These are phyloP conservation scores for Poteriospumella lacustris DNA, from an alignment of 108 stramenopile genomes.

Conservation along the genomic window DNA sequence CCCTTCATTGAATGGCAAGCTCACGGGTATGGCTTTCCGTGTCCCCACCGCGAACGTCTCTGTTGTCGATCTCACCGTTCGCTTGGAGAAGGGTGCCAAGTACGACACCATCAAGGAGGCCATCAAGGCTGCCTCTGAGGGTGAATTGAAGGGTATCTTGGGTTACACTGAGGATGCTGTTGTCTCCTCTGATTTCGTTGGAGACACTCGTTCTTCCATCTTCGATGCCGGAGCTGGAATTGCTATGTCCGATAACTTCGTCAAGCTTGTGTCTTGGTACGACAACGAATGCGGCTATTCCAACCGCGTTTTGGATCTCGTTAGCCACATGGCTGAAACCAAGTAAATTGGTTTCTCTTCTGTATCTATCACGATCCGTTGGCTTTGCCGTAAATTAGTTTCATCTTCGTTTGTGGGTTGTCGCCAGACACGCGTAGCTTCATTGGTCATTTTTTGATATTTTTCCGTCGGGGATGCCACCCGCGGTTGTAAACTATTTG, in stretches of 20 bases:
- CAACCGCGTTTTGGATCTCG: constrained; percentile 49
- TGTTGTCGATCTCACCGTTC: constrained; percentile 54
- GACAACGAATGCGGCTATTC: constrained; percentile 55
- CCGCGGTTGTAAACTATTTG: no score
- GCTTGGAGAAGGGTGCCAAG: constrained; percentile 38
- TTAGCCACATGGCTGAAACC: constrained; percentile 36
- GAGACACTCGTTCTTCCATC: constrained; percentile 49
- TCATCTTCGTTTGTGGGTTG: no score
- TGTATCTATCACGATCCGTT: no score
- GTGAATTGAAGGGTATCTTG: constrained; percentile 50
- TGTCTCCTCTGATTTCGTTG: constrained; percentile 51
- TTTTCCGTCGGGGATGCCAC: no score
- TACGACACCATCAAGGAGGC: constrained; percentile 49
- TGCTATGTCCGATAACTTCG: constrained; percentile 50
- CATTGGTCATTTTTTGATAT: no score
- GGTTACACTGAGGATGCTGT: constrained; percentile 45
- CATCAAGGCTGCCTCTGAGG: constrained; percentile 49
- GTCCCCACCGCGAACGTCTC: constrained; percentile 55
- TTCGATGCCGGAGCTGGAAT: constrained; percentile 55
- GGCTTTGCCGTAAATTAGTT: no score
- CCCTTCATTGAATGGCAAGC: constrained; percentile 46
- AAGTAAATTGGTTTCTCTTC: not conserved
- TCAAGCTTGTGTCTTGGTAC: constrained; percentile 54
- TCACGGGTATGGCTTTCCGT: constrained; percentile 59
- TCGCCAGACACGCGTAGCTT: no score